Percentiles rank a stretch among this genome's conserved stretches.
Conservation (phyloP, 2,329 filamentous ascomycete genomes). For the Macrophomina pseudophaseolina region DNA sequence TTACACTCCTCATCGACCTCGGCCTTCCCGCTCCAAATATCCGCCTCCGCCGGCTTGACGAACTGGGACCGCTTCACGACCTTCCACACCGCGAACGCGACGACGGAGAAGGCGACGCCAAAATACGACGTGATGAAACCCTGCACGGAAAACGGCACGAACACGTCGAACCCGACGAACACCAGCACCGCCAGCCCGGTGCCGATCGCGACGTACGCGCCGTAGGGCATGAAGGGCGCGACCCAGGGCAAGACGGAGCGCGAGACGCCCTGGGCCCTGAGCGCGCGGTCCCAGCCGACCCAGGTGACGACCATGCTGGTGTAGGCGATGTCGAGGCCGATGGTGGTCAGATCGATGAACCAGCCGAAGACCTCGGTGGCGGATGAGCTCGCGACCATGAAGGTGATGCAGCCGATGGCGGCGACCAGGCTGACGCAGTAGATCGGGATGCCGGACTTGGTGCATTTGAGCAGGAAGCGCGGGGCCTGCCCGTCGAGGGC, state of each 20-base stretch:
- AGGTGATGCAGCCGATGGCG: slow-evolving; percentile 71
- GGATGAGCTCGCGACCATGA: slow-evolving; percentile 71
- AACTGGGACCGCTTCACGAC: slow-evolving; percentile 38
- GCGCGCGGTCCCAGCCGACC: slow-evolving; percentile 62
- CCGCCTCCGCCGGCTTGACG: slow-evolving; percentile 26
- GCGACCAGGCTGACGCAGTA: slow-evolving; percentile 73
- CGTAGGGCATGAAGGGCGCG: slow-evolving; percentile 15
- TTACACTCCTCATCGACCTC: slow-evolving; percentile 18
- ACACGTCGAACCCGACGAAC: slow-evolving; percentile 19
- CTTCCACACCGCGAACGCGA: slow-evolving; percentile 39
- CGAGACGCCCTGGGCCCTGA: slow-evolving; percentile 54
- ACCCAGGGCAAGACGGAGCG: slow-evolving; percentile 47
- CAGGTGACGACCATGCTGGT: slow-evolving; percentile 63
- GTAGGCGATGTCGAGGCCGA: slow-evolving; percentile 62
- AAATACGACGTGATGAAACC: slow-evolving; percentile 20
- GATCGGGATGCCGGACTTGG: slow-evolving; percentile 70
- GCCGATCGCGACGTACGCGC: slow-evolving; percentile 8
- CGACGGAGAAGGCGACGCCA: slow-evolving; percentile 4
- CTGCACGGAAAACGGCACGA: slow-evolving; percentile 8
- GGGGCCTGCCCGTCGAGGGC: slow-evolving; percentile 60
- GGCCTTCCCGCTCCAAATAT: slow-evolving; percentile 11
- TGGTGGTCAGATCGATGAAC: slow-evolving; percentile 74
- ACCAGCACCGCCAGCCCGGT: neutral
- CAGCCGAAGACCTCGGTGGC: slow-evolving; percentile 72
- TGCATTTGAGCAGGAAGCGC: slow-evolving; percentile 63